phyloP scores from a whole-genome alignment of 306 rosid species.

The Begonia loranthoides region DNA sequence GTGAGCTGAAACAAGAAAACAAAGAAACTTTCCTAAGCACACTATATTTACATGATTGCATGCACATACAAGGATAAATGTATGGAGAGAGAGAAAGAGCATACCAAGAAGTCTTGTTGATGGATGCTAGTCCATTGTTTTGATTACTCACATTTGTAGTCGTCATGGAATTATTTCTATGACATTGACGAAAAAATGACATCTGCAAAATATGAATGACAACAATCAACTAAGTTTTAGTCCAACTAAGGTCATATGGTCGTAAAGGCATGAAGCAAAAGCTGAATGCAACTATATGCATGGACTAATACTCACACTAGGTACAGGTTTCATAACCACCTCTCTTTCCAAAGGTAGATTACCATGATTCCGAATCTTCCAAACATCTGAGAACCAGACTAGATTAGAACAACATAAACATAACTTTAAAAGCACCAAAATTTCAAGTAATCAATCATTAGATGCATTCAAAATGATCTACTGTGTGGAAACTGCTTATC shows the following conservation, averaged over 20 bases:
- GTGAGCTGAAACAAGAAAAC: constrained; percentile 27
- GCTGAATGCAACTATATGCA: not conserved
- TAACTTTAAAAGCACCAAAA: too few species aligned
- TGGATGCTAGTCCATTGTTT: constrained; percentile 20
- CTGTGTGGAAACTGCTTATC: too few species aligned
- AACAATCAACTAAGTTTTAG: constrained; percentile 3
- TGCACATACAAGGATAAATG: not conserved
- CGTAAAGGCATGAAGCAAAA: constrained; percentile 1
- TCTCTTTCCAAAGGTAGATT: constrained; percentile 21
- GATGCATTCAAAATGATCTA: too few species aligned
- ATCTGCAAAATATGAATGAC: constrained; percentile 15
- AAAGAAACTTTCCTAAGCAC: constrained; percentile 11
- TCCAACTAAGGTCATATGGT: not conserved
- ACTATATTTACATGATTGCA: not conserved
- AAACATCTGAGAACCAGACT: constrained; percentile 29
- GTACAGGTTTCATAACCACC: constrained; percentile 14
- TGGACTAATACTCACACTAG: constrained; percentile 8
- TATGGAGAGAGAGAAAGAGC: constrained; percentile 6
- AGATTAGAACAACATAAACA: too few species aligned
- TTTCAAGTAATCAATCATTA: too few species aligned
- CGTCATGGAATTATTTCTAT: constrained; percentile 37
- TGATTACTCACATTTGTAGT: constrained; percentile 23
- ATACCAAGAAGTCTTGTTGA: constrained; percentile 35
- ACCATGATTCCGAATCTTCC: constrained; percentile 26
- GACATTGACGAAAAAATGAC: constrained; percentile 22